Evolutionary conservation across 805 yeast species (phyloP).

Genomic region (Starmerella lactis-condensi): DNA sequence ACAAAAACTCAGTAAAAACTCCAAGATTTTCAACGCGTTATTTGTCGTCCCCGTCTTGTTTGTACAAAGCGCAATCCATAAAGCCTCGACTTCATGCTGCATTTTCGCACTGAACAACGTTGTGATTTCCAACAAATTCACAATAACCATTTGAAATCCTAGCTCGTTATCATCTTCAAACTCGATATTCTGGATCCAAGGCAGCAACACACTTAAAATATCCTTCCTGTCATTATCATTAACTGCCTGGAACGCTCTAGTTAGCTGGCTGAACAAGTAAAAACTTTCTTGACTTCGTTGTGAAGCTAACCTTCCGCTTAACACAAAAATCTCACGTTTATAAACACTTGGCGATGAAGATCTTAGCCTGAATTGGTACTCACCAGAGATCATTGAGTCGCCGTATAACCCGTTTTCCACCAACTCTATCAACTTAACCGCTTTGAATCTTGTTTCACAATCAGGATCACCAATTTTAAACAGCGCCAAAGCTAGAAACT

Average conservation of each 20-base stretch:
- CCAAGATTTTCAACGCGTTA: conserved; percentile 57
- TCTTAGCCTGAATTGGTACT: conserved; percentile 50
- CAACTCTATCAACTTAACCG: conserved; percentile 48
- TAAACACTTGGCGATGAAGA: conserved; percentile 67
- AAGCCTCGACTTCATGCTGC: conserved; percentile 76
- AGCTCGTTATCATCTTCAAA: conserved; percentile 25
- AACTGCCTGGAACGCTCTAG: conserved; percentile 48
- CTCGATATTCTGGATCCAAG: conserved; percentile 82
- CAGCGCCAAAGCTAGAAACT: conserved; percentile 53
- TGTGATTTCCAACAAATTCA: conserved; percentile 55
- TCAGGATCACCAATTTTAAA: conserved; percentile 65
- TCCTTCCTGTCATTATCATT: conserved; percentile 49
- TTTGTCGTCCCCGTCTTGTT: conserved; percentile 34
- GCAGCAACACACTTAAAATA: conserved; percentile 58
- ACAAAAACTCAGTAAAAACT: conserved; percentile 49
- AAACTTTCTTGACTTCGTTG: conserved; percentile 40
- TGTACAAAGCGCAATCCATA: conserved; percentile 87
- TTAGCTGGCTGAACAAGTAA: conserved; percentile 50
- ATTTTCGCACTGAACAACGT: conserved; percentile 53
- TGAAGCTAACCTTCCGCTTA: conserved; percentile 54
- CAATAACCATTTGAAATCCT: conserved; percentile 13
- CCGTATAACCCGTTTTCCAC: conserved; percentile 45
- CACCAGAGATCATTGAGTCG: conserved; percentile 31
- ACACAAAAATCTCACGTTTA: conserved; percentile 65
- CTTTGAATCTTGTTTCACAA: conserved; percentile 47